phyloP scores from a whole-genome alignment of 169 alveolate genomes.

The Eimeria necatrix region DNA sequence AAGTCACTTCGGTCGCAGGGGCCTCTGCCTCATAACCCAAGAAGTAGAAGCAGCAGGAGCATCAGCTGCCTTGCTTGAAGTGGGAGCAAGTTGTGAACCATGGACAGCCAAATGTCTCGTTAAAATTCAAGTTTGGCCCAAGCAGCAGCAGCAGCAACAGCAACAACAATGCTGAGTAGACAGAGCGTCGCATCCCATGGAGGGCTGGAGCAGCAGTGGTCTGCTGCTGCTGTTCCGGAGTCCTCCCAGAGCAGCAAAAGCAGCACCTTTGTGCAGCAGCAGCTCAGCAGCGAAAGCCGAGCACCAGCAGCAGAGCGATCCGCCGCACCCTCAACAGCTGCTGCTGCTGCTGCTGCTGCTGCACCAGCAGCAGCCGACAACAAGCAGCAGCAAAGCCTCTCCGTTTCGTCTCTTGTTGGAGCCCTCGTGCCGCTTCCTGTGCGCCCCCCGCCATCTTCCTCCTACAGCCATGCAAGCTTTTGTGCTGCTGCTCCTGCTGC shows the following conservation, averaged over 20 bases:
- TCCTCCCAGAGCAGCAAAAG: background rate
- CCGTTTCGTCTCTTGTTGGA: conserved; percentile 23
- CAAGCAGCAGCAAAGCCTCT: conserved; percentile 12
- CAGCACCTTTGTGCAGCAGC: conserved; percentile 16
- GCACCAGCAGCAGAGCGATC: conserved; percentile 3
- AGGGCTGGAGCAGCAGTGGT: background rate
- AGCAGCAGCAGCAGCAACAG: conserved; percentile 34
- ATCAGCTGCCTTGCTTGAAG: background rate
- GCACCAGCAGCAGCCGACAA: conserved; percentile 1
- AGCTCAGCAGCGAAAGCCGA: background rate
- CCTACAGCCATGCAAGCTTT: background rate
- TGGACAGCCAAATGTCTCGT: background rate
- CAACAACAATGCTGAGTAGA: background rate
- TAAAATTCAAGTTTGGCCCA: background rate
- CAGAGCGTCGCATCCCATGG: background rate
- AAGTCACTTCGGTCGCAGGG: background rate
- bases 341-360: background rate
- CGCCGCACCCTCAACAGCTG: background rate
- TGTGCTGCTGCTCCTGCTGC: conserved; percentile 41
- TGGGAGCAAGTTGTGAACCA: background rate
- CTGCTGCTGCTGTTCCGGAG: conserved; percentile 6
- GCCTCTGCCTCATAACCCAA: too few species aligned
- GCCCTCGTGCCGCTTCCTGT: conserved; percentile 49
- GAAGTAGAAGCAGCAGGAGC: too few species aligned
- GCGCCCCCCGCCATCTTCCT: background rate